Conservation (phyloP, 1,284 basidiomycete species). For the Trichosporon inkin region DNA sequence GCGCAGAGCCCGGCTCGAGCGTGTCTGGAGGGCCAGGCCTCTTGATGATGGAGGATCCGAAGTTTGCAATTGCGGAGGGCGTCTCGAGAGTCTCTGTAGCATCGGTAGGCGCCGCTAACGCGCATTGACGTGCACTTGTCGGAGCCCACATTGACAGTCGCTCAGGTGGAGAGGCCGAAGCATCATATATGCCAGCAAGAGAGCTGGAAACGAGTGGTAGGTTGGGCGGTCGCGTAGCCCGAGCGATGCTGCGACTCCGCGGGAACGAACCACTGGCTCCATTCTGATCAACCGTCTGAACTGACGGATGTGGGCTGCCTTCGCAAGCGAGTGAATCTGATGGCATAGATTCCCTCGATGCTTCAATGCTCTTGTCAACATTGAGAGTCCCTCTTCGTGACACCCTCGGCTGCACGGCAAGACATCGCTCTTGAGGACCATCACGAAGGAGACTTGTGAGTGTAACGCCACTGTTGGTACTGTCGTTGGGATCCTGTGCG, state of each 20-base stretch:
- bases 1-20: background rate
- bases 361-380: no score
- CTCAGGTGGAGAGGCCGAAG: background rate
- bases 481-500: background rate
- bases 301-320: background rate
- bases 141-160: background rate
- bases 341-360: background rate
- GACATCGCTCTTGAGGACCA: no score
- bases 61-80: background rate
- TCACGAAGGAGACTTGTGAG: no score
- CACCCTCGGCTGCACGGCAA: no score
- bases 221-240: background rate
- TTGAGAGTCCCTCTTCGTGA: no score
- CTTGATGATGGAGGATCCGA: background rate
- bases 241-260: background rate
- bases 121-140: background rate
- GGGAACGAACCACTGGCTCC: background rate
- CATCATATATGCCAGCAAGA: background rate
- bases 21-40: background rate
- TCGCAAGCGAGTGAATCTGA: background rate
- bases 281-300: background rate
- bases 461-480: background rate
- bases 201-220: background rate
- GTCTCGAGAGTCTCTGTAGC: background rate
- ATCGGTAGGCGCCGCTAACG: background rate